Percentiles rank a stretch among this genome's conserved stretches.
Conservation (phyloP, 495 filamentous ascomycete species). For the Aspergillus leporis region DNA sequence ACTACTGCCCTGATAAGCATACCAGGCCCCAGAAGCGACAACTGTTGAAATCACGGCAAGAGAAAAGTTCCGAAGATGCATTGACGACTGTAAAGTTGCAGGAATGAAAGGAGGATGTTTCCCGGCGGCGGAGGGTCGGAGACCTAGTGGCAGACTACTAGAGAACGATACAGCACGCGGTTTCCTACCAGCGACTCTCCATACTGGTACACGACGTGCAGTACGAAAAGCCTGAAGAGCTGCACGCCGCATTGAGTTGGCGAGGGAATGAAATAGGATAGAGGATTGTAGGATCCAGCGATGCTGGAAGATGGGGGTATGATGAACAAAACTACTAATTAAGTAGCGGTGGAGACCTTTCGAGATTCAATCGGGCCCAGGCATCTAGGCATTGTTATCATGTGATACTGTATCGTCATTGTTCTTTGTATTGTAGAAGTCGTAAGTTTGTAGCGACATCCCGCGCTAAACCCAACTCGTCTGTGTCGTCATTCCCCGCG, state of each 20-base stretch:
- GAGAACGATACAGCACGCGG: constrained; percentile 44
- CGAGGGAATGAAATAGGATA: neutral
- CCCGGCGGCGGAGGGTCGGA: constrained; percentile 43
- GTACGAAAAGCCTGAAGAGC: constrained; percentile 61
- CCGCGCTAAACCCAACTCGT: constrained; percentile 31
- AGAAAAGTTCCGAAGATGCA: constrained; percentile 66
- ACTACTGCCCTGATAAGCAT: constrained; percentile 54
- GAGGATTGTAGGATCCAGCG: neutral
- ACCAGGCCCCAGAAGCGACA: constrained; percentile 67
- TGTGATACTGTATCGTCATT: constrained; percentile 7
- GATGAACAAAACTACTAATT: neutral
- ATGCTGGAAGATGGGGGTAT: neutral
- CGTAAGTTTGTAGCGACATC: constrained; percentile 2
- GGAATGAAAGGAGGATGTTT: constrained; percentile 39
- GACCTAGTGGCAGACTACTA: constrained; percentile 45
- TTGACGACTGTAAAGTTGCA: constrained; percentile 52
- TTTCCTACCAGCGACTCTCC: constrained; percentile 51
- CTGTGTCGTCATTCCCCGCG: constrained; percentile 47
- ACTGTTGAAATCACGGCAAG: constrained; percentile 60
- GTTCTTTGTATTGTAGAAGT: neutral
- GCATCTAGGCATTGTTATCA: constrained; percentile 5
- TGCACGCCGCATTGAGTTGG: constrained; percentile 62
- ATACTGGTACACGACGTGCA: constrained; percentile 57
- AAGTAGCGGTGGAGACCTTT: neutral
- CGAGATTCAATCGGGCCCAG: constrained; percentile 2